Evolutionary conservation across 495 filamentous ascomycete genomes (phyloP).

Genomic region (Pseudomonodictys pantanalensis): DNA sequence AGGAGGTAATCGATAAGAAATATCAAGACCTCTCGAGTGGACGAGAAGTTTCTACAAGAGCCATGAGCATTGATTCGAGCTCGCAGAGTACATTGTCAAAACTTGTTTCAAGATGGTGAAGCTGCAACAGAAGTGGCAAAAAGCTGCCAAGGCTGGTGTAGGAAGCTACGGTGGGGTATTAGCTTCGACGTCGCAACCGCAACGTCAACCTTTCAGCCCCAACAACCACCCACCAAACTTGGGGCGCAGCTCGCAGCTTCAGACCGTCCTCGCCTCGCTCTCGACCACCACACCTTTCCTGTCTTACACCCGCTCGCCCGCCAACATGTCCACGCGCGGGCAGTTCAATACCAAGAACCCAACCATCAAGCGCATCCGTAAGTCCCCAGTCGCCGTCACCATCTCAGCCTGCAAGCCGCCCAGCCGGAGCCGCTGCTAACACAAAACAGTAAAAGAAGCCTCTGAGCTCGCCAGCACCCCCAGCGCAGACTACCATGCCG

Average conservation of each 20-base stretch:
- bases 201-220: conserved; percentile 19
- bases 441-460: conserved; percentile 71
- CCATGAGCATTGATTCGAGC: no score
- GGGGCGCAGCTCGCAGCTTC: not conserved
- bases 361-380: conserved; percentile 76
- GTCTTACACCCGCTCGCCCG: not conserved
- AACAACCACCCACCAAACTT: not conserved
- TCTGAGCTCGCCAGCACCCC: conserved; percentile 74
- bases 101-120: no score
- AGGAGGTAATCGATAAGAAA: no score
- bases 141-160: not conserved
- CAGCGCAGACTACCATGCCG: conserved; percentile 76
- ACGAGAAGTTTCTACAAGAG: no score
- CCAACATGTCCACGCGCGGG: conserved; percentile 42
- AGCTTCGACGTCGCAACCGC: conserved; percentile 3
- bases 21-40: no score
- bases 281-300: not conserved
- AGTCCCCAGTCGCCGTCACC: conserved; percentile 16
- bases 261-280: not conserved
- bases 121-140: no score
- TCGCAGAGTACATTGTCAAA: no score
- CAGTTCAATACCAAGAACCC: conserved; percentile 74
- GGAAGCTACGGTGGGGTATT: conserved; percentile 14
- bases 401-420: no score
- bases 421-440: conserved; percentile 24